Evolutionary conservation across 2,329 filamentous ascomycete genomes (phyloP).

Genomic region (Fusarium begoniae): DNA sequence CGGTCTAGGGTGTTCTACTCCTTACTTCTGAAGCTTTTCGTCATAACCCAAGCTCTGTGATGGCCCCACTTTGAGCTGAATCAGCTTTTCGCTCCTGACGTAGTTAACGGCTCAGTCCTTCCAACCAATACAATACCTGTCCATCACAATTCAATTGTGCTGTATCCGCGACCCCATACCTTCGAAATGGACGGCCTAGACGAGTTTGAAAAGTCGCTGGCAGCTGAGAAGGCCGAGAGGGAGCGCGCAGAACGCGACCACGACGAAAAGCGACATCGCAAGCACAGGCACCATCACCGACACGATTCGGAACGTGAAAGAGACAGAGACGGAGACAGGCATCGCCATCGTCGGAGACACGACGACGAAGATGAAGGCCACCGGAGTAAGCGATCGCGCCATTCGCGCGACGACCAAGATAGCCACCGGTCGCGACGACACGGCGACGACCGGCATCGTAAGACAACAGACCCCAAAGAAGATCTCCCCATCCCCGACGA

Average conservation of each 20-base stretch:
- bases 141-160: neutral
- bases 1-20: neutral
- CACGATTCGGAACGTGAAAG: conserved; percentile 47
- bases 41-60: neutral
- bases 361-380: conserved; percentile 44
- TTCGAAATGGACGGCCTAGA: conserved; percentile 64
- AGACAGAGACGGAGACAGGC: conserved; percentile 9
- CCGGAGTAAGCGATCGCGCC: conserved; percentile 41
- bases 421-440: conserved; percentile 54
- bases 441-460: conserved; percentile 45
- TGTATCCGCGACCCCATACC: accelerated
- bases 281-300: conserved; percentile 58
- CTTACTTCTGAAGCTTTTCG: neutral
- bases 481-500: conserved; percentile 63
- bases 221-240: conserved; percentile 67
- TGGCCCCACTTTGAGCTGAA: conserved; percentile 7
- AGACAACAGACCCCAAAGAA: conserved; percentile 58
- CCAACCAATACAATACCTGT: neutral
- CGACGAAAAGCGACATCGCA: conserved; percentile 54
- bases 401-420: conserved; percentile 52
- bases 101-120: neutral
- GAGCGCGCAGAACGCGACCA: conserved; percentile 56
- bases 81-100: conserved; percentile 30
- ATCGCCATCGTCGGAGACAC: conserved; percentile 38
- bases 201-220: conserved; percentile 82